Conservation (phyloP, 495 filamentous ascomycete species). For the Xylaria intraflava region DNA sequence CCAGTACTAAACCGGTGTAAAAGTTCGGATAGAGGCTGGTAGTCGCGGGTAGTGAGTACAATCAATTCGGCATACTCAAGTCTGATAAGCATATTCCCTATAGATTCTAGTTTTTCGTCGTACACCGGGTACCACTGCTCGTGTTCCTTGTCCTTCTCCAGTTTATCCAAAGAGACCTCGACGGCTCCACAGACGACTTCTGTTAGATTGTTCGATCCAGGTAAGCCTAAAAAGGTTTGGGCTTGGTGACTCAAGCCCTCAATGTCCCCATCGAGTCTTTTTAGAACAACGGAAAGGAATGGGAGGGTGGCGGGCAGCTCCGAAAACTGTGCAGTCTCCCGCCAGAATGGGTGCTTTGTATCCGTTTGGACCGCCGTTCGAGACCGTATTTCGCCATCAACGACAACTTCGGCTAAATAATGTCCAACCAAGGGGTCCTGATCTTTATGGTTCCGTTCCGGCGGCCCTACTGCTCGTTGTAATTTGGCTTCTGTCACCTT, state of each 20-base stretch:
- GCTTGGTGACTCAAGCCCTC: constrained; percentile 39
- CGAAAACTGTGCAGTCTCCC: constrained; percentile 81
- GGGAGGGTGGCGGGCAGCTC: constrained; percentile 79
- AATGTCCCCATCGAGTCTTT: constrained; percentile 50
- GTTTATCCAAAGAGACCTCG: constrained; percentile 76
- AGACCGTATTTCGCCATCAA: constrained; percentile 84
- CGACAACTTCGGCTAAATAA: constrained; percentile 85
- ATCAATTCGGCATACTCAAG: constrained; percentile 79
- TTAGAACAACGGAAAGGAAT: constrained; percentile 74
- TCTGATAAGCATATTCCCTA: constrained; percentile 85
- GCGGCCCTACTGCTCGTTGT: constrained; percentile 20
- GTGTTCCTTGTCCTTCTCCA: constrained; percentile 68
- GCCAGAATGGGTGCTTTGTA: constrained; percentile 85
- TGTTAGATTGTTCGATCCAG: constrained; percentile 29
- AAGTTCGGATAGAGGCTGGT: constrained; percentile 74
- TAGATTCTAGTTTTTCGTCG: constrained; percentile 59
- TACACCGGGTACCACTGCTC: constrained; percentile 89
- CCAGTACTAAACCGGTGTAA: constrained; percentile 78
- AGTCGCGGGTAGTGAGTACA: constrained; percentile 80
- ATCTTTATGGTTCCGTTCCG: constrained; percentile 31
- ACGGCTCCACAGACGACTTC: constrained; percentile 61
- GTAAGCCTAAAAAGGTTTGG: constrained; percentile 37
- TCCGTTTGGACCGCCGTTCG: constrained; percentile 77
- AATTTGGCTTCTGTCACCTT: constrained; percentile 56
- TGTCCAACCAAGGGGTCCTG: constrained; percentile 41